These are phyloP conservation scores for Waltergamsia citrina DNA, from an alignment of 2,329 filamentous ascomycete species.

Conservation along the genomic window DNA sequence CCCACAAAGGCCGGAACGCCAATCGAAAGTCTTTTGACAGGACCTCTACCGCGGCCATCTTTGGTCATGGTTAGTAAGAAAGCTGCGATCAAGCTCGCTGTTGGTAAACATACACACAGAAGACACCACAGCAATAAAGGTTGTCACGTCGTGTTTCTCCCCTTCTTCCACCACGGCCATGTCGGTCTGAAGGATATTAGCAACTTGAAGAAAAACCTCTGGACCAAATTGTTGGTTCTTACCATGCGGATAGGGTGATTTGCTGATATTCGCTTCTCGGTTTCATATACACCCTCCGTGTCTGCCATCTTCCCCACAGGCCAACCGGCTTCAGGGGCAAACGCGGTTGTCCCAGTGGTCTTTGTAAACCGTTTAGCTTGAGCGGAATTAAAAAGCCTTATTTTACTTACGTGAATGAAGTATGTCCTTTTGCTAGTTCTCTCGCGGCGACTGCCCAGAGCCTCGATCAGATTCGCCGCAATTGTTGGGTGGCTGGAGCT, in stretches of 20 bases:
- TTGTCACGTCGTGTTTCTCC: constrained; percentile 15
- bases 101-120: constrained; percentile 14
- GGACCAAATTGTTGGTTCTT: neutral
- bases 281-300: constrained; percentile 15
- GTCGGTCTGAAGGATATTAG: constrained; percentile 13
- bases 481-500: constrained; percentile 16
- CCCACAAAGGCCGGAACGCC: constrained; percentile 18
- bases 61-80: neutral
- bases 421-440: constrained; percentile 15
- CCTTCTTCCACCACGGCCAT: constrained; percentile 16
- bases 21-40: constrained; percentile 21
- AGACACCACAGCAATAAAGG: constrained; percentile 16
- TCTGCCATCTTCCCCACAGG: constrained; percentile 18
- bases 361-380: constrained; percentile 1
- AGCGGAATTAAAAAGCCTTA: fast-evolving
- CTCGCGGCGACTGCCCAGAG: constrained; percentile 19
- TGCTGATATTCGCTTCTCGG: constrained; percentile 16
- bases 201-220: too few relatives aligned
- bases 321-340: constrained; percentile 19
- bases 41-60: constrained; percentile 23
- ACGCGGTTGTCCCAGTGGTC: constrained; percentile 17
- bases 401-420: constrained; percentile 21
- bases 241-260: constrained; percentile 17
- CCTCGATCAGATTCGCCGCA: constrained; percentile 18
- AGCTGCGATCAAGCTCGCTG: neutral